Evolutionary conservation across 805 yeast genomes (phyloP), one percentile per base, ranked within the genome.

Genomic region (Scheffersomyces spartinae): DNA sequence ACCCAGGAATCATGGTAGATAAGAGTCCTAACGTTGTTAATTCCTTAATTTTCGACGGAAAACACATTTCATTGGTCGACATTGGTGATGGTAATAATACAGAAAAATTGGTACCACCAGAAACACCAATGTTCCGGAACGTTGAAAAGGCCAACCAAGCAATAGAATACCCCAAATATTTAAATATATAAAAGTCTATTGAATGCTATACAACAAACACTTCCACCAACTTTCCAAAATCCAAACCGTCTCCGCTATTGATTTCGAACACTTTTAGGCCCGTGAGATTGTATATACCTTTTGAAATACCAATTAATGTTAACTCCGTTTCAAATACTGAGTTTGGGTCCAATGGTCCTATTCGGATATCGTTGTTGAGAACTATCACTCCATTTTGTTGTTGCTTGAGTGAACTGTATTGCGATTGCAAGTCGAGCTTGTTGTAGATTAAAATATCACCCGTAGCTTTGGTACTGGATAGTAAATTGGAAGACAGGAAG

Each of bases 181-280:
- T n/a, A n/a, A n/a, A n/a, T n/a, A n/a, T n/a, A n/a, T n/a, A n/a
- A n/a, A n/a, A n/a, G n/a, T n/a, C n/a, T n/a, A n/a, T n/a, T n/a
- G n/a, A n/a, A n/a, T n/a, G n/a, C 31, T 37, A 50, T 21, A 53
- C 53, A 6, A 80, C 83, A 29, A 74, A 63, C 2, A 81, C 79
- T 38, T 79, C 85, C 18, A 81, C 55, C 27, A 80, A 51, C 30
- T 70, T 65, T 1, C 84, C 85, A 42, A 81, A 75, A 33, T 74
- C 85, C 34, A 74, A 61, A 2, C 71, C 66, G 29, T 79, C 86
- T 3, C 86, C 83, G 11, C 73, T 63, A 18, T 45, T 40, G 7
- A 71, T 53, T 40, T 81, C 93, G 24, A 74, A 62, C 9, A 82
- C 56, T 30, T 67, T 67, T n/a, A 78, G 62, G 2, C 81, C 84